These are phyloP conservation scores for Leucaena leucocephala DNA, from an alignment of 306 rosid genomes.

Conservation along the genomic window DNA sequence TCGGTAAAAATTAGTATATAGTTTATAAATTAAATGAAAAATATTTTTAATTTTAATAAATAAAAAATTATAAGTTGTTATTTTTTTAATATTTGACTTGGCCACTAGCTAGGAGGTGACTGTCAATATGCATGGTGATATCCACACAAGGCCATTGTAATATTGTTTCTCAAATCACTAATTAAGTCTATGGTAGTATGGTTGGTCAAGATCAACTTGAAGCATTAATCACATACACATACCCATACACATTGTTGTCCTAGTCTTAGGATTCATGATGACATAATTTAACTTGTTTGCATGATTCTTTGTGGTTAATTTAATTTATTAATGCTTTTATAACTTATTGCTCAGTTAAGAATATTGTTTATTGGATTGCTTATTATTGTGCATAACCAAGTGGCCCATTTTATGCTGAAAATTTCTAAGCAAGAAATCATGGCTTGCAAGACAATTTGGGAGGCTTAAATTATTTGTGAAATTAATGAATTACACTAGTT, in stretches of 20 bases:
- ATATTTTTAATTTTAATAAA: background rate
- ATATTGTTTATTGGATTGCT: background rate
- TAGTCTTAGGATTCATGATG: background rate
- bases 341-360: background rate
- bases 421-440: conserved; percentile 22
- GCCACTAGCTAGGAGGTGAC: conserved; percentile 6
- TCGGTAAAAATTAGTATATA: background rate
- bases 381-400: background rate
- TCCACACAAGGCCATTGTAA: background rate
- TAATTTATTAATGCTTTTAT: background rate
- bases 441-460: conserved; percentile 1
- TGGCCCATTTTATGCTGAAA: background rate
- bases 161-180: conserved; percentile 13
- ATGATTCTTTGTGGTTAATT: background rate
- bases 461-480: background rate
- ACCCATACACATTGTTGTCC: background rate
- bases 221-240: background rate
- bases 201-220: background rate
- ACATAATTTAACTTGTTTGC: background rate
- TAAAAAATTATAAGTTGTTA: background rate
- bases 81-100: conserved; percentile 33
- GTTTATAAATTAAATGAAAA: background rate
- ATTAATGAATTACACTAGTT: background rate
- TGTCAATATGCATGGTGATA: background rate
- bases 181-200: conserved; percentile 18